These are phyloP conservation scores for Clarireedia hainanense DNA, from an alignment of 2,329 filamentous ascomycete species.

Conservation along the genomic window DNA sequence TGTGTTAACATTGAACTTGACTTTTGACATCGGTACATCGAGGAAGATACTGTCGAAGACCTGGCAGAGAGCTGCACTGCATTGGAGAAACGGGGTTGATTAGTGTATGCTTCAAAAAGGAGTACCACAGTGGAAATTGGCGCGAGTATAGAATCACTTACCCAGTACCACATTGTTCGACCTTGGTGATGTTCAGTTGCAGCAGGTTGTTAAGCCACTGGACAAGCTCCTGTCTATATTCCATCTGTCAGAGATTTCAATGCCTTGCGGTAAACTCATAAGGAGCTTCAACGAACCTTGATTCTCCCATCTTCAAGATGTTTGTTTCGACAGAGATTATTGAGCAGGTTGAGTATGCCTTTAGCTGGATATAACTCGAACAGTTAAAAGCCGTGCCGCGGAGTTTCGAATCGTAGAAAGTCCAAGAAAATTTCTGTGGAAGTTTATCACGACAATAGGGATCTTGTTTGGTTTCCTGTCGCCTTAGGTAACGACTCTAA, in stretches of 20 bases:
- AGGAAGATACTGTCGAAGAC: slow-evolving; percentile 97
- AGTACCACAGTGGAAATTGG: slow-evolving; percentile 16
- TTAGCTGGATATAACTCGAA: neutral
- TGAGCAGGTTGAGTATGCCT: neutral
- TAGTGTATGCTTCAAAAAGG: slow-evolving; percentile 14
- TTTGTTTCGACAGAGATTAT: neutral
- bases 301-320: slow-evolving; percentile 28
- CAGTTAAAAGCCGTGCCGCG: neutral
- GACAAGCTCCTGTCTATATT: slow-evolving; percentile 80
- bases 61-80: slow-evolving; percentile 89
- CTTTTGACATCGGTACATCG: slow-evolving; percentile 88
- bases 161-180: slow-evolving; percentile 99
- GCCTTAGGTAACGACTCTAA: slow-evolving; percentile 9
- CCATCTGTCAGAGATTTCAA: slow-evolving; percentile 17
- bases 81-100: slow-evolving; percentile 7
- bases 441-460: slow-evolving; percentile 5
- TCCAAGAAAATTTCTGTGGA: neutral
- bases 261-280: neutral
- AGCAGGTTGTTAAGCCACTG: slow-evolving; percentile 96
- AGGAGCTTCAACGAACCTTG: slow-evolving; percentile 22
- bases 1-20: slow-evolving; percentile 97
- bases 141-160: slow-evolving; percentile 42
- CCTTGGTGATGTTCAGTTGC: slow-evolving; percentile 95
- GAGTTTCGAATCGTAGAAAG: neutral
- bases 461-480: slow-evolving; percentile 4